A percentile compares a stretch with the other conserved stretches of the same genome.
phyloP scores from a whole-genome alignment of 2,329 filamentous ascomycete species.

The Corniculantispora saksenae region DNA sequence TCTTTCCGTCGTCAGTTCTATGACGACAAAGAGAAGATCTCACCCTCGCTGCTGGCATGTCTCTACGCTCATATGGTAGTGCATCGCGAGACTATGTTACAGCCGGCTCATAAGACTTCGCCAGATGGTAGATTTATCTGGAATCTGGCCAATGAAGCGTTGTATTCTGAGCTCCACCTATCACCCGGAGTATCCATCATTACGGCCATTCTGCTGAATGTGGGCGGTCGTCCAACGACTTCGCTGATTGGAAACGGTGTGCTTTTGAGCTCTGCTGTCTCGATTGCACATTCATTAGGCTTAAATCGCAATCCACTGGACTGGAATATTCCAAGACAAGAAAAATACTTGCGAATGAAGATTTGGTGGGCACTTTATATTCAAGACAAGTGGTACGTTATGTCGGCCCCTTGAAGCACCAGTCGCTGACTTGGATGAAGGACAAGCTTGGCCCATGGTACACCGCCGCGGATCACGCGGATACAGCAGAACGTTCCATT shows the following conservation, averaged over 20 bases:
- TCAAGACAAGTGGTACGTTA: constrained; percentile 54
- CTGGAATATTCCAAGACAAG: constrained; percentile 53
- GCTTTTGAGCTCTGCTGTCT: constrained; percentile 50
- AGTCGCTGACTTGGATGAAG: constrained; percentile 29
- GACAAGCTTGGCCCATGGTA: constrained; percentile 55
- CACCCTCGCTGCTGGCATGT: constrained; percentile 57
- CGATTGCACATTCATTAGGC: constrained; percentile 55
- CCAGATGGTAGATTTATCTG: constrained; percentile 60
- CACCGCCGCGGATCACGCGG: constrained; percentile 48
- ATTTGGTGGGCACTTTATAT: constrained; percentile 59
- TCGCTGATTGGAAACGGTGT: constrained; percentile 60
- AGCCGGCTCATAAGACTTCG: constrained; percentile 41
- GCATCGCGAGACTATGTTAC: constrained; percentile 53
- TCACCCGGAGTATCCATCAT: constrained; percentile 61
- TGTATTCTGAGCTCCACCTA: constrained; percentile 60
- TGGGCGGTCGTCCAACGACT: constrained; percentile 60
- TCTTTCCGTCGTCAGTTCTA: constrained; percentile 52
- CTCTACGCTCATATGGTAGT: constrained; percentile 59
- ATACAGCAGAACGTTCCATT: constrained; percentile 50
- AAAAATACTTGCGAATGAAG: constrained; percentile 53
- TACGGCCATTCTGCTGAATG: constrained; percentile 57
- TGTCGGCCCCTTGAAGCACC: background rate
- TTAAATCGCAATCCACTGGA: constrained; percentile 53
- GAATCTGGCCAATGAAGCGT: constrained; percentile 61
- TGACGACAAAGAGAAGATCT: constrained; percentile 48